phyloP scores from a whole-genome alignment of 1,139 yeast genomes.

The Yamadazyma atmosphaerica region DNA sequence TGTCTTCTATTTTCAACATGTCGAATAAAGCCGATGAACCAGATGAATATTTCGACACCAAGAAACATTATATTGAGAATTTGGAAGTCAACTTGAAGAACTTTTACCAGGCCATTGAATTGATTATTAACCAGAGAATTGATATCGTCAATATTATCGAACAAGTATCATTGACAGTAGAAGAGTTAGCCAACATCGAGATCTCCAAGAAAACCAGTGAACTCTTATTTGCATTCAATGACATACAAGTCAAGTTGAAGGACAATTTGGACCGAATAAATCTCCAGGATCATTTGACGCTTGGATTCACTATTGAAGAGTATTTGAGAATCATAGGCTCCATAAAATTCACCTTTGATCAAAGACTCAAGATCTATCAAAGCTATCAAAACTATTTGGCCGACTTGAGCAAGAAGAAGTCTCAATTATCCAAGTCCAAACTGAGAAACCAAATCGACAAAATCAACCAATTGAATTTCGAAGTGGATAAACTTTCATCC shows the following conservation, averaged over 20 bases:
- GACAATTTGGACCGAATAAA: constrained; percentile 79
- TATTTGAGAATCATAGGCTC: constrained; percentile 79
- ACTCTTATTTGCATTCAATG: constrained; percentile 58
- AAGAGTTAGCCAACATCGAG: constrained; percentile 73
- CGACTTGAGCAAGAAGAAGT: constrained; percentile 48
- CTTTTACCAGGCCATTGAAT: constrained; percentile 69
- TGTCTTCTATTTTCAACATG: constrained; percentile 61
- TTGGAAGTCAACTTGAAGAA: constrained; percentile 73
- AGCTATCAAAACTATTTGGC: constrained; percentile 51
- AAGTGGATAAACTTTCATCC: constrained; percentile 57
- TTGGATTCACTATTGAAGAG: constrained; percentile 88
- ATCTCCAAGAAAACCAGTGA: constrained; percentile 67
- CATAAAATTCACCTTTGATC: constrained; percentile 70
- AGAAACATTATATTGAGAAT: constrained; percentile 67
- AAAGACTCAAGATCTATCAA: constrained; percentile 69
- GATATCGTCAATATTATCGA: constrained; percentile 57
- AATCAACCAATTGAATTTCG: constrained; percentile 52
- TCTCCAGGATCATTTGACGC: constrained; percentile 80
- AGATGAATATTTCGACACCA: constrained; percentile 73
- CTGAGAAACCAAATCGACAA: constrained; percentile 67
- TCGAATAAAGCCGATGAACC: constrained; percentile 70
- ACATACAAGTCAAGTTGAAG: constrained; percentile 67
- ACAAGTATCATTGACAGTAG: constrained; percentile 58
- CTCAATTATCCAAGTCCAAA: constrained; percentile 56
- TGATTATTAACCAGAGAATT: constrained; percentile 71